Conservation (phyloP, 1,284 basidiomycete species). For the Ganoderma meredithae region DNA sequence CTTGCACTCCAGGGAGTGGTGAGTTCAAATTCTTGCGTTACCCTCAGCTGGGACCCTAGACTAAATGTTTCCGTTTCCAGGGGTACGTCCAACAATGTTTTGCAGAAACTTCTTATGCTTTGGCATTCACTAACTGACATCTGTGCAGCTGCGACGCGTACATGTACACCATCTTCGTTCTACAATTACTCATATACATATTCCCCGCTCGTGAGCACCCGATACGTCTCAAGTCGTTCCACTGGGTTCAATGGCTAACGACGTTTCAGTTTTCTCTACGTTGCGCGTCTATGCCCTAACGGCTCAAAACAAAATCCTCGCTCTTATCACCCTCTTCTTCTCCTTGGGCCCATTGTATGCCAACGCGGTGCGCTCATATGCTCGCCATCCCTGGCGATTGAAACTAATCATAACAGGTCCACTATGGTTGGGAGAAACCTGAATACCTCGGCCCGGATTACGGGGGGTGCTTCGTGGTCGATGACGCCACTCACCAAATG, state of each 20-base stretch:
- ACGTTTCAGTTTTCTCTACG: conserved; percentile 7
- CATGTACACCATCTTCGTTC: conserved; percentile 15
- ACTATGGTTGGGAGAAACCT: conserved; percentile 16
- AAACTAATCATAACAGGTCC: not conserved
- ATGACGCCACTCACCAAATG: conserved; percentile 11
- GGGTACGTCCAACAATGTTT: not conserved
- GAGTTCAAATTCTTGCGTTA: not conserved
- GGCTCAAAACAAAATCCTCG: conserved; percentile 9
- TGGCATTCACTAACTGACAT: not conserved
- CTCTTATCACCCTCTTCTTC: conserved; percentile 10
- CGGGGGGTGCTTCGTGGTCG: conserved; percentile 11
- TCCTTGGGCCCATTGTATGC: conserved; percentile 12
- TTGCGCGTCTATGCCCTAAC: conserved; percentile 15
- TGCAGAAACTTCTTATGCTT: not conserved
- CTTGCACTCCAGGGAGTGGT: conserved; percentile 4
- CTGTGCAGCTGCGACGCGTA: conserved; percentile 13
- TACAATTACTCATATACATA: conserved; percentile 15
- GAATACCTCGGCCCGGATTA: conserved; percentile 7
- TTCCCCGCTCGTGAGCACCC: conserved; percentile 14
- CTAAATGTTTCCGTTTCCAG: not conserved
- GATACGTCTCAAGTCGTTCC: not conserved
- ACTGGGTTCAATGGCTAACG: not conserved
- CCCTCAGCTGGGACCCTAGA: too few species aligned
- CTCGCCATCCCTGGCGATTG: not conserved
- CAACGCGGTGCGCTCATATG: conserved; percentile 7